Conservation (phyloP, 2,329 filamentous ascomycete species). For the Pestalotiopsis sp. region DNA sequence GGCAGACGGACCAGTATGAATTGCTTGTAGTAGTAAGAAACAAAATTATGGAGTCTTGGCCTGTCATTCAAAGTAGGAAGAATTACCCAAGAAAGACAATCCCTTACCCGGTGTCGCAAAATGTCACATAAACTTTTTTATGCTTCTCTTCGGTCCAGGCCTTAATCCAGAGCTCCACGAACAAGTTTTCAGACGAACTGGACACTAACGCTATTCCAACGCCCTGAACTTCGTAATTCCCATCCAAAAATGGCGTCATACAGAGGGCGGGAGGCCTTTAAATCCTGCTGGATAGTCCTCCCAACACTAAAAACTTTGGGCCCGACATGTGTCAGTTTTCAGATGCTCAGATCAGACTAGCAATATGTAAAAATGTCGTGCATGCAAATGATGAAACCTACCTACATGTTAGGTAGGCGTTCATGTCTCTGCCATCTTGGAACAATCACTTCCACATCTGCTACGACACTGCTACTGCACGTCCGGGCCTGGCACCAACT, state of each 20-base stretch:
- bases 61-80: background rate
- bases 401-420: background rate
- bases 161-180: background rate
- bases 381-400: background rate
- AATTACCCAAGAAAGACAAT: background rate
- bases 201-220: background rate
- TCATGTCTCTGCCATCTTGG: background rate
- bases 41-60: background rate
- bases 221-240: background rate
- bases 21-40: background rate
- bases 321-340: background rate
- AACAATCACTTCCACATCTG: too few relatives aligned
- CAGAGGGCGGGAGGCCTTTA: background rate
- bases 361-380: background rate
- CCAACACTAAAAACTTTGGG: background rate
- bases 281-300: background rate
- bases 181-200: background rate
- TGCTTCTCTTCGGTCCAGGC: background rate
- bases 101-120: too few relatives aligned
- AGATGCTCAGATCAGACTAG: too few relatives aligned
- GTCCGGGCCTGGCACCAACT: background rate
- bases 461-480: background rate
- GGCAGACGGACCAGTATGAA: background rate
- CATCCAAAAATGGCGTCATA: background rate
- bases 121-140: background rate